Evolutionary conservation across 441 rosid species (phyloP), one percentile per base, ranked within the genome.

Genomic region (Kokia cookei): DNA sequence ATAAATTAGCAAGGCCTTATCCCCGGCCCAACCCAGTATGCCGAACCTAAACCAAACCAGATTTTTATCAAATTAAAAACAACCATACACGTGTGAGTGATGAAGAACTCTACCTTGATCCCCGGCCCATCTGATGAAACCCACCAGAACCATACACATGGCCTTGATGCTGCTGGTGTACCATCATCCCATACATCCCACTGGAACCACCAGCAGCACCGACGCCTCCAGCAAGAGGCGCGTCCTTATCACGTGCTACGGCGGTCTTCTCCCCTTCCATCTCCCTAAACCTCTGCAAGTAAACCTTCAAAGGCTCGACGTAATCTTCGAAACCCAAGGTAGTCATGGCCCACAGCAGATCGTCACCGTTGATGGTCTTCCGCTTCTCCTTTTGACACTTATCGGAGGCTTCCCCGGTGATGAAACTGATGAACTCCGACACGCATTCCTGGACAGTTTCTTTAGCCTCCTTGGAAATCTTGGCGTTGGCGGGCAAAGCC

Each of bases 221-320:
- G 13, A 26, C 60, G 24, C 60, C 60, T 1, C 5, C 82, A 12
- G 71, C 79, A 15, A 74, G 81, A 10, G 75, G 78, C 47, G 55
- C 78, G 73, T 80, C 86, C 72, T 70, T 80, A 9, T 80, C 82
- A 71, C 89, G 85, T 48, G 73, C 83, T 0, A 78, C 29, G 29
- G 79, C 84, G 29, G 79, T 76, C 73, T 84, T 86, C 71, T 88
- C 91, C 17, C 91, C 91, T 73, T 88, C 91, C 58, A 83, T 77
- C 72, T 88, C 88, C 63, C 80, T 83, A 48, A 48, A 48, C 78
- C 77, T 84, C 75, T 79, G 81, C 61, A 84, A 66, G 71, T 84
- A 84, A 5, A 77, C 67, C 76, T 81, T 84, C 60, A 84, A 57
- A 1, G 86, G 86, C 70, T 81, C 84, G 13, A 83, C 84, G 71